Evolutionary conservation across 2,329 filamentous ascomycete species (phyloP).

Genomic region (Gnomoniopsis smithogilvyi): DNA sequence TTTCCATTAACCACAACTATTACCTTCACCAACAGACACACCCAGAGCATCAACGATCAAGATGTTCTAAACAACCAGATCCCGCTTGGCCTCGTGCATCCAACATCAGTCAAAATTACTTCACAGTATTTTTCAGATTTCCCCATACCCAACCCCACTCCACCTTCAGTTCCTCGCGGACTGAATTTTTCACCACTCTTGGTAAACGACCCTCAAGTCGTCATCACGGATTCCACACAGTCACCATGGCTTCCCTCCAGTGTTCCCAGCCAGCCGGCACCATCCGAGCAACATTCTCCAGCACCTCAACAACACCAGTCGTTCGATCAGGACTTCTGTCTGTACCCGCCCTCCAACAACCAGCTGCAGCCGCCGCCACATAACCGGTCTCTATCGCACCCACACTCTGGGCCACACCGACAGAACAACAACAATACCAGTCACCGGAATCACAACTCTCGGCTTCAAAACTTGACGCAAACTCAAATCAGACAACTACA

Average conservation of each 20-base stretch:
- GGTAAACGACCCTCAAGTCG: conserved; percentile 66
- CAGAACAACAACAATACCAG: conserved; percentile 36
- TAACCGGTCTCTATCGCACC: conserved; percentile 39
- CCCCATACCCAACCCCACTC: conserved; percentile 42
- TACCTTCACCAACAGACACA: conserved; percentile 28
- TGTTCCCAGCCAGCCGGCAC: conserved; percentile 60
- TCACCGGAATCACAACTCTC: conserved; percentile 37
- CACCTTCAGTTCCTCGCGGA: conserved; percentile 49
- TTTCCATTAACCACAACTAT: conserved; percentile 32
- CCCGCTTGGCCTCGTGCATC: conserved; percentile 29
- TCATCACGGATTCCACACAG: conserved; percentile 75
- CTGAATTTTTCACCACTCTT: conserved; percentile 68
- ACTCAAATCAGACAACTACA: background rate
- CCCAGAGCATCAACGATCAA: conserved; percentile 41
- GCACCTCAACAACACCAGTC: conserved; percentile 35
- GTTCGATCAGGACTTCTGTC: conserved; percentile 4
- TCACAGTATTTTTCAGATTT: conserved; percentile 36
- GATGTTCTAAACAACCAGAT: conserved; percentile 56
- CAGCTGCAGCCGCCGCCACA: conserved; percentile 53
- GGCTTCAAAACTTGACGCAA: background rate
- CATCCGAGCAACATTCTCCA: conserved; percentile 54
- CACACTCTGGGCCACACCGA: conserved; percentile 40
- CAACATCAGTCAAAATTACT: conserved; percentile 48
- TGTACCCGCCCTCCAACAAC: background rate
- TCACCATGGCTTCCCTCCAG: conserved; percentile 78